Percentiles rank a stretch among this genome's conserved stretches.
These are phyloP conservation scores for Afroboletus lepidellus DNA, from an alignment of 1,284 basidiomycete genomes.

Conservation along the genomic window DNA sequence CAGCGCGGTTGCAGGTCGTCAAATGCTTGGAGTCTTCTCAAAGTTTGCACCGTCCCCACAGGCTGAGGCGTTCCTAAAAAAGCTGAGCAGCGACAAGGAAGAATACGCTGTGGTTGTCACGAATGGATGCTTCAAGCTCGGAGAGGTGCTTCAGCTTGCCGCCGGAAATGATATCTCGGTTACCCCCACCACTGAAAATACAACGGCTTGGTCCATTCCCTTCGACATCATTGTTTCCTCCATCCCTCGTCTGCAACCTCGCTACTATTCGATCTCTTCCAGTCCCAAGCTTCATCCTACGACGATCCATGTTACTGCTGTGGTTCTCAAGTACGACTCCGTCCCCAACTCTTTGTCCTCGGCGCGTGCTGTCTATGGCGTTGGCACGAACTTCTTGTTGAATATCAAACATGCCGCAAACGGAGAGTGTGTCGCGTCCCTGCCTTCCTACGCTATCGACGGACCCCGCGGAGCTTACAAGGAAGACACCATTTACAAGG, in stretches of 20 bases:
- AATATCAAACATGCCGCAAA: constrained; percentile 83
- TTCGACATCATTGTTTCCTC: constrained; percentile 96
- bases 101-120: constrained; percentile 76
- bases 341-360: constrained; percentile 49
- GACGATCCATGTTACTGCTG: constrained; percentile 91
- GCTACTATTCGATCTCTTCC: constrained; percentile 98
- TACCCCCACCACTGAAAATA: constrained; percentile 62
- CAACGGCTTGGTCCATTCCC: constrained; percentile 88
- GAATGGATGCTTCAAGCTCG: constrained; percentile 85
- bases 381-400: constrained; percentile 89
- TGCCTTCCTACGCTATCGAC: constrained; percentile 82
- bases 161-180: constrained; percentile 72
- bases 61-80: constrained; percentile 73
- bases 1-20: constrained; percentile 88
- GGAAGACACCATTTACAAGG: constrained; percentile 69
- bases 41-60: constrained; percentile 86
- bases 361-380: constrained; percentile 76
- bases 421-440: constrained; percentile 49
- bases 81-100: constrained; percentile 85
- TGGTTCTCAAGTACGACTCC: constrained; percentile 90
- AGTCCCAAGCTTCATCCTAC: constrained; percentile 89
- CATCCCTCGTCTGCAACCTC: constrained; percentile 90
- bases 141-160: constrained; percentile 87
- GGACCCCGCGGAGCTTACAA: constrained; percentile 88
- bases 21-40: constrained; percentile 84